phyloP scores from a whole-genome alignment of 169 alveolate genomes.

The Plasmodium knowlesi region DNA sequence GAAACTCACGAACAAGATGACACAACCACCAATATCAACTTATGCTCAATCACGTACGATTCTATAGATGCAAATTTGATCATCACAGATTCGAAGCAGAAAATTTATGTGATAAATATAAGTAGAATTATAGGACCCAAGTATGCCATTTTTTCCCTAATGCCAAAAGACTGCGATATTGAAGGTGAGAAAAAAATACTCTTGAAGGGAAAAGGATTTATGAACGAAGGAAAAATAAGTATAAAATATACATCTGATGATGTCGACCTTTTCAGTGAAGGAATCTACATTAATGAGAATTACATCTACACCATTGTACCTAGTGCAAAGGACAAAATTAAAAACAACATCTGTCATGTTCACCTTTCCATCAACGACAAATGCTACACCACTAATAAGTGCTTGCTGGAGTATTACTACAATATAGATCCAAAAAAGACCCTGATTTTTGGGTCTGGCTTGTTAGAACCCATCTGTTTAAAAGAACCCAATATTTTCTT shows the following conservation, averaged over 20 bases:
- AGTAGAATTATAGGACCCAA: constrained; percentile 66
- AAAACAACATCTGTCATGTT: constrained; percentile 45
- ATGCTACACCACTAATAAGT: constrained; percentile 66
- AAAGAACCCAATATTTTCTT: constrained; percentile 34
- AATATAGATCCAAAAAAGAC: constrained; percentile 55
- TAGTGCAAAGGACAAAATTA: constrained; percentile 48
- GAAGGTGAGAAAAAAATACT: constrained; percentile 55
- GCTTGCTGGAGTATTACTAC: constrained; percentile 46
- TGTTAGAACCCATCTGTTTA: constrained; percentile 65
- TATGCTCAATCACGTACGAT: constrained; percentile 56
- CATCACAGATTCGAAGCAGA: constrained; percentile 31
- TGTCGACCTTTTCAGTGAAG: constrained; percentile 46
- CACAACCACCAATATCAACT: neutral
- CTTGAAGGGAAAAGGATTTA: constrained; percentile 62
- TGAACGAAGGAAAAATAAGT: constrained; percentile 46
- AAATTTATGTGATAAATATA: constrained; percentile 53
- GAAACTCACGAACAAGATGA: constrained; percentile 1
- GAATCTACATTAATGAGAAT: constrained; percentile 65
- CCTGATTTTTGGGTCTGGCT: constrained; percentile 56
- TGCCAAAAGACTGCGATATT: constrained; percentile 41
- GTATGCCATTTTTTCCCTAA: constrained; percentile 48
- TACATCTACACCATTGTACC: constrained; percentile 56
- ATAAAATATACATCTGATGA: constrained; percentile 44
- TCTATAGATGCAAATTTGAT: constrained; percentile 46
- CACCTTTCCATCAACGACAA: constrained; percentile 66